Conservation (phyloP, 2,329 filamentous ascomycete species). For the Stachybotrys elegans region DNA sequence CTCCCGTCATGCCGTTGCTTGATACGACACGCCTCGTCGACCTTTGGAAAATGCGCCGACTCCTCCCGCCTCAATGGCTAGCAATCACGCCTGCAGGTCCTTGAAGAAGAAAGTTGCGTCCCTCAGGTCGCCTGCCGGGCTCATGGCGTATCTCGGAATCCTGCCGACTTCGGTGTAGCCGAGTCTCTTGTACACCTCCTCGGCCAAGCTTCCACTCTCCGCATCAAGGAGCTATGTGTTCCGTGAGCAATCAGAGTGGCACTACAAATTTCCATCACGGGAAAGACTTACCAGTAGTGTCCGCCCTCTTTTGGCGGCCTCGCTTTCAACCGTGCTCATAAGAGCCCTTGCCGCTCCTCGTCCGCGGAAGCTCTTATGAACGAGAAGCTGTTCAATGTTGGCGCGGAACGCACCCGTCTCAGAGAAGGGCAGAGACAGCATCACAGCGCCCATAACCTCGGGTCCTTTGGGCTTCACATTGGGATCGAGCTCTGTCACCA, state of each 20-base stretch:
- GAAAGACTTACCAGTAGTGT: constrained; percentile 45
- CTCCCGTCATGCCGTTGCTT: no score
- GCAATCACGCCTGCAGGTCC: constrained; percentile 32
- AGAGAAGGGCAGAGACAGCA: constrained; percentile 43
- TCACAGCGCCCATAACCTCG: constrained; percentile 51
- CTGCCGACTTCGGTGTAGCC: constrained; percentile 51
- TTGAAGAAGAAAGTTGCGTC: constrained; percentile 57
- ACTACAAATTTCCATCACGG: no score
- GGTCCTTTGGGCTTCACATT: constrained; percentile 31
- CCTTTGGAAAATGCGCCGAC: no score
- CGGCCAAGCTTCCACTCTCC: constrained; percentile 45
- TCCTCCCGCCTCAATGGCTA: no score
- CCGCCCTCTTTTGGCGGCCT: constrained; percentile 43
- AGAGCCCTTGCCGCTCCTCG: constrained; percentile 47
- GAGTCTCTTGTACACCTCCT: constrained; percentile 48
- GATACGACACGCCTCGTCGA: no score
- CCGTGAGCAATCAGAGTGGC: neutral
- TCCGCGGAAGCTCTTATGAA: constrained; percentile 45
- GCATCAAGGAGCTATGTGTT: constrained; percentile 44
- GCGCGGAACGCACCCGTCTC: constrained; percentile 54
- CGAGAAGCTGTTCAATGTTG: constrained; percentile 52
- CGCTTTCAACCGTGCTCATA: constrained; percentile 49
- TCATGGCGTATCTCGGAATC: constrained; percentile 49
- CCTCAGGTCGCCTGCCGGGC: constrained; percentile 41
- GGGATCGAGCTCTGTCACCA: constrained; percentile 32